Conservation (phyloP, 805 yeast genomes). For the Wickerhamomyces canadensis region DNA sequence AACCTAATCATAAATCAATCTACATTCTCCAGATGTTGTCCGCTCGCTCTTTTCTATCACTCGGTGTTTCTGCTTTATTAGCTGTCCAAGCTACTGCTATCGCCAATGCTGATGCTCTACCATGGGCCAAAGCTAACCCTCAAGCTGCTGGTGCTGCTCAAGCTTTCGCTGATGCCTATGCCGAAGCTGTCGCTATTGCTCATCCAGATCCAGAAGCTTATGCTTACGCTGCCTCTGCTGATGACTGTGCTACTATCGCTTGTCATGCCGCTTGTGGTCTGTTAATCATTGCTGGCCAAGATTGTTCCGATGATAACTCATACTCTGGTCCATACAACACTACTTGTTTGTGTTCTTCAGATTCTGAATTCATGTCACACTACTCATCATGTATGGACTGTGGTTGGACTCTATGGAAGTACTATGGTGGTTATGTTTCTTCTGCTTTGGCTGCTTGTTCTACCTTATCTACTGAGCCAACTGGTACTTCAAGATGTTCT, state of each 20-base stretch:
- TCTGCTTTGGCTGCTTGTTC: constrained; percentile 23
- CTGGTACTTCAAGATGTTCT: constrained; percentile 25
- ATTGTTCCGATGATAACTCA: constrained; percentile 17
- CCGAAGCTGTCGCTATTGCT: constrained; percentile 12
- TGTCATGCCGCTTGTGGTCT: constrained; percentile 29
- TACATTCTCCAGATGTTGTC: too few relatives aligned
- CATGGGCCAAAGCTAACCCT: constrained; percentile 5
- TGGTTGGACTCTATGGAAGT: constrained; percentile 33
- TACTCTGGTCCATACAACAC: constrained; percentile 14
- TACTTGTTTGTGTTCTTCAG: constrained; percentile 18
- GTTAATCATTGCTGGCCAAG: constrained; percentile 25
- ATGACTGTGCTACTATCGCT: constrained; percentile 21
- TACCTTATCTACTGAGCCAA: constrained; percentile 23
- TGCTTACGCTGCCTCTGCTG: constrained; percentile 20
- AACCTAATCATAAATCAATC: too few relatives aligned
- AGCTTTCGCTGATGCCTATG: constrained; percentile 8
- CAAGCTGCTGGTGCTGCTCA: constrained; percentile 5
- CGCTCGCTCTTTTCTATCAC: neutral
- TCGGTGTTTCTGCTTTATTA: neutral
- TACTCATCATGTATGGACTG: constrained; percentile 27
- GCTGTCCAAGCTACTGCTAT: neutral
- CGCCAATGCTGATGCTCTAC: constrained; percentile 3
- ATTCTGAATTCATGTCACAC: constrained; percentile 11
- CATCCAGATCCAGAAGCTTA: constrained; percentile 18
- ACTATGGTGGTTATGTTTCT: constrained; percentile 23